Evolutionary conservation across 352 stramenopile species (phyloP).

Genomic region (Thalassiosira allenii): DNA sequence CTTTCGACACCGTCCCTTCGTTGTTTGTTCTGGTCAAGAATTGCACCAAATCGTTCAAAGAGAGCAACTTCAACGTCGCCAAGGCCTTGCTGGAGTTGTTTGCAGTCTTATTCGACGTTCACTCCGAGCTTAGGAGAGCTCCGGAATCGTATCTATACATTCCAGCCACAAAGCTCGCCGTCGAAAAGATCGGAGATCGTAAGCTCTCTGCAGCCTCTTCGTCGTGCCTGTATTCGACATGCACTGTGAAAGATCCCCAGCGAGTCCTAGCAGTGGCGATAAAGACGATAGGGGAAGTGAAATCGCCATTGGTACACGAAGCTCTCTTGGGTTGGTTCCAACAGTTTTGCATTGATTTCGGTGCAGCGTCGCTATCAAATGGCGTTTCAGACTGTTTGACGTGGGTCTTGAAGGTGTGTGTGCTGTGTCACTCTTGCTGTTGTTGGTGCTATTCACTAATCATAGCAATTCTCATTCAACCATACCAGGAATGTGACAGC

Average conservation of each 20-base stretch:
- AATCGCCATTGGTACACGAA: constrained; percentile 81
- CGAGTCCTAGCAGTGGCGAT: constrained; percentile 56
- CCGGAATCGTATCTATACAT: constrained; percentile 51
- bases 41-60: constrained; percentile 83
- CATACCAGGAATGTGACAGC: constrained; percentile 68
- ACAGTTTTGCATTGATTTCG: constrained; percentile 79
- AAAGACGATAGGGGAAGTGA: constrained; percentile 61
- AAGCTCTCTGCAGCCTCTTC: constrained; percentile 68
- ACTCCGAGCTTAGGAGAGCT: constrained; percentile 36
- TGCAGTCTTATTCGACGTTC: constrained; percentile 60
- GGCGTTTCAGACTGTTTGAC: constrained; percentile 56
- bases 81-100: constrained; percentile 80
- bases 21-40: constrained; percentile 75
- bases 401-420: constrained; percentile 73
- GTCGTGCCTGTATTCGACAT: constrained; percentile 48
- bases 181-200: constrained; percentile 84
- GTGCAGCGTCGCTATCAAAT: constrained; percentile 56
- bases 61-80: constrained; percentile 86
- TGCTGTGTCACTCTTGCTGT: no score
- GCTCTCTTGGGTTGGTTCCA: constrained; percentile 77
- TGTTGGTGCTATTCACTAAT: no score
- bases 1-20: constrained; percentile 45
- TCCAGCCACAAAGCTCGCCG: constrained; percentile 51
- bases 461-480: constrained; percentile 12
- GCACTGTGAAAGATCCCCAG: constrained; percentile 65